These are phyloP conservation scores for Viola odorata DNA, from an alignment of 345 rosid species.

Conservation along the genomic window DNA sequence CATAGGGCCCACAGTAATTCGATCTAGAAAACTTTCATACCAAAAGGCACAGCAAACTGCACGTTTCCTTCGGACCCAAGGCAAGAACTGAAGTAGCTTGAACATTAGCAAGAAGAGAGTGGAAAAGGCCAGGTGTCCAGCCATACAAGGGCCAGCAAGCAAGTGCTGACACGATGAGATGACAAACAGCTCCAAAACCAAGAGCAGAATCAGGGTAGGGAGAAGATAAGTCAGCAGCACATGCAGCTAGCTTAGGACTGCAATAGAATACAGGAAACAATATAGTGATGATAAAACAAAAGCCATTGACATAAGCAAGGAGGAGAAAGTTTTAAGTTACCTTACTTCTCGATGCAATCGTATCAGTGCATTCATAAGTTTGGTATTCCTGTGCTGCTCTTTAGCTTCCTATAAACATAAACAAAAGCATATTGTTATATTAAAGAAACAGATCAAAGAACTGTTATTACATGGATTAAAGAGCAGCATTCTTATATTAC, in stretches of 20 bases:
- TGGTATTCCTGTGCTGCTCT: constrained; percentile 90
- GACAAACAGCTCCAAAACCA: constrained; percentile 93
- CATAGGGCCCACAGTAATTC: not conserved
- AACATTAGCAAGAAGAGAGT: constrained; percentile 68
- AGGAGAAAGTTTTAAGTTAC: constrained; percentile 30
- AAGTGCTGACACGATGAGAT: constrained; percentile 85
- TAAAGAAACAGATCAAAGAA: constrained; percentile 2
- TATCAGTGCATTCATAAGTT: constrained; percentile 78
- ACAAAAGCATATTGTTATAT: constrained; percentile 7
- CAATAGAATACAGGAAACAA: constrained; percentile 29
- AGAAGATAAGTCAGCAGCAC: constrained; percentile 88
- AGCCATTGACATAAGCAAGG: constrained; percentile 8
- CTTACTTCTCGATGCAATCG: constrained; percentile 91
- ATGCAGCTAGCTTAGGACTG: constrained; percentile 95
- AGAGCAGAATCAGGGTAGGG: constrained; percentile 87
- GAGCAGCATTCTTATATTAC: no score
- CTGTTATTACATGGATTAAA: no score
- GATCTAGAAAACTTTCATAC: constrained; percentile 42
- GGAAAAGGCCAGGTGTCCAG: constrained; percentile 95
- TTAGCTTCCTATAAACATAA: constrained; percentile 58
- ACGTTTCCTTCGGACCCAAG: constrained; percentile 93
- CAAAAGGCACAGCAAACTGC: constrained; percentile 88
- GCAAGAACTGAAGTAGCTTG: constrained; percentile 63
- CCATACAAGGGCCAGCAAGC: constrained; percentile 91
- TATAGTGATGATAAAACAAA: constrained; percentile 5